Conservation (phyloP, 2,329 filamentous ascomycete genomes). For the Microdochium trichocladiopsis region DNA sequence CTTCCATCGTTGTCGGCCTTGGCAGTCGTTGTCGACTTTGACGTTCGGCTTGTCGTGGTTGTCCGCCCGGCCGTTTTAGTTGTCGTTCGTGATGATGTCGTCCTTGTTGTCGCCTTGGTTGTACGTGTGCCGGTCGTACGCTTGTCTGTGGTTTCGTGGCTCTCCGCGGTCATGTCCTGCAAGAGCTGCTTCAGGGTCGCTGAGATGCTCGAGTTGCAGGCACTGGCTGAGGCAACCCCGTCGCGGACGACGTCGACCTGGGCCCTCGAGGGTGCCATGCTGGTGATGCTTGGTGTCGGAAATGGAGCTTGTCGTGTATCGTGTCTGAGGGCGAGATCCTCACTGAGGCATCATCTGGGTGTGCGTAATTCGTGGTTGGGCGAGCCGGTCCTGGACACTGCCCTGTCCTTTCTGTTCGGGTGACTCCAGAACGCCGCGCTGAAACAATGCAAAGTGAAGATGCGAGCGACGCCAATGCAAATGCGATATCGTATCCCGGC, state of each 20-base stretch:
- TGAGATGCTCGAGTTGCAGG: conserved; percentile 43
- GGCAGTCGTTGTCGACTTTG: conserved; percentile 3
- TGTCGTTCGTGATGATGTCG: conserved; percentile 22
- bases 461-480: background rate
- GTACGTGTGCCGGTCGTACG: conserved; percentile 6
- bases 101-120: conserved; percentile 16
- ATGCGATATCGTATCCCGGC: background rate
- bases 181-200: conserved; percentile 41
- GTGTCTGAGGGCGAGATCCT: too few species aligned
- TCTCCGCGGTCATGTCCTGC: conserved; percentile 19
- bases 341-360: too few species aligned
- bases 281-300: background rate
- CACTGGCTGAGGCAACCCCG: conserved; percentile 43
- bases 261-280: background rate
- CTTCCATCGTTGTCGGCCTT: conserved; percentile 24
- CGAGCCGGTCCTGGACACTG: too few species aligned
- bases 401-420: background rate
- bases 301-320: too few species aligned
- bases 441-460: background rate
- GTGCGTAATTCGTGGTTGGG: too few species aligned
- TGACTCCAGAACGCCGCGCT: background rate
- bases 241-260: conserved; percentile 44
- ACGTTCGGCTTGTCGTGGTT: conserved; percentile 9
- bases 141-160: conserved; percentile 9
- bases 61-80: conserved; percentile 14